Conservation (phyloP, 257 asterid species). For the Gentiana macrophylla region DNA sequence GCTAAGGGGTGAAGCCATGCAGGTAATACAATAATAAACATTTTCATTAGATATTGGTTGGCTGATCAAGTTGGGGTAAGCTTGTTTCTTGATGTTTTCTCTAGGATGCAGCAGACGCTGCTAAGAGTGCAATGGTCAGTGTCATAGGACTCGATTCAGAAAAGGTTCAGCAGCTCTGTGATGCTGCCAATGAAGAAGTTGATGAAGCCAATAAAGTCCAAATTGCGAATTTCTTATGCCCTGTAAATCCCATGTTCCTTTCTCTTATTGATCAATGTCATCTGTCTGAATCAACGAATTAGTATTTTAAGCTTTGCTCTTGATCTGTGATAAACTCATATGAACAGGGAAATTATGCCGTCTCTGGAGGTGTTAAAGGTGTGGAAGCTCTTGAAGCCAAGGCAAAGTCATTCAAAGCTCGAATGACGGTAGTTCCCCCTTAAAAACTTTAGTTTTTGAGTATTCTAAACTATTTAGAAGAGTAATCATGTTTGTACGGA, state of each 20-base stretch:
- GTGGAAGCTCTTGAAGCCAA: slow-evolving; percentile 96
- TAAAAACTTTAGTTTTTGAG: neutral
- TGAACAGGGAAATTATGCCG: slow-evolving; percentile 91
- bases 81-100: slow-evolving; percentile 6
- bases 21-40: slow-evolving; percentile 29
- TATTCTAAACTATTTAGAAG: neutral
- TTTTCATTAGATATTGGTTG: neutral
- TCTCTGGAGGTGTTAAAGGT: slow-evolving; percentile 96
- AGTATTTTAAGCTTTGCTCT: neutral
- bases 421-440: slow-evolving; percentile 56
- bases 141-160: slow-evolving; percentile 86
- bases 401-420: slow-evolving; percentile 94
- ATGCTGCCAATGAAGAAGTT: slow-evolving; percentile 95
- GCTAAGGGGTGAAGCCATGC: slow-evolving; percentile 91
- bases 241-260: slow-evolving; percentile 33
- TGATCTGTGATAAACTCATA: neutral
- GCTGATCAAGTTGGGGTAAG: neutral
- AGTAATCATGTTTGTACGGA: too few relatives aligned
- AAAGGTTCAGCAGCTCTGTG: slow-evolving; percentile 88
- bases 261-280: neutral
- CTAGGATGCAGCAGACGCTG: slow-evolving; percentile 97
- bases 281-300: neutral
- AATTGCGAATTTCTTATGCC: slow-evolving; percentile 91
- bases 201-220: slow-evolving; percentile 86
- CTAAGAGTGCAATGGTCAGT: slow-evolving; percentile 94